phyloP scores from a whole-genome alignment of 257 asterid genomes.

The Mitragyna speciosa region DNA sequence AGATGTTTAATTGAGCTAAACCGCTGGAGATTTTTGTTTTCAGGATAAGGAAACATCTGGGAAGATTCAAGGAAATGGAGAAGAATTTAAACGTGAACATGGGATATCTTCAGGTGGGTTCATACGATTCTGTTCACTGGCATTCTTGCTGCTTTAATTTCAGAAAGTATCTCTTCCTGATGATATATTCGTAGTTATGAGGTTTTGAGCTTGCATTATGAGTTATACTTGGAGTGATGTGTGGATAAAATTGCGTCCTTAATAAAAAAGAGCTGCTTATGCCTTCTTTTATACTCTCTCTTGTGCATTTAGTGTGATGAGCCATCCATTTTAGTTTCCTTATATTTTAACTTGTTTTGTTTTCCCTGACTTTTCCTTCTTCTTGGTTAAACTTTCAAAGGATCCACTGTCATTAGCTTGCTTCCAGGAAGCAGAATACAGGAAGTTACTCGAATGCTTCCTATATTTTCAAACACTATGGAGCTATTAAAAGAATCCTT shows the following conservation, averaged over 20 bases:
- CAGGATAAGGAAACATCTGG: slow-evolving; percentile 40
- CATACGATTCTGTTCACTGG: slow-evolving; percentile 4
- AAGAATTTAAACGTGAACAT: slow-evolving; percentile 47
- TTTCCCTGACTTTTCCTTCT: background rate
- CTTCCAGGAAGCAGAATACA: slow-evolving; percentile 97
- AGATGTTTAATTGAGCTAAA: background rate
- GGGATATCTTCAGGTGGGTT: slow-evolving; percentile 70
- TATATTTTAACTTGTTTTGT: background rate
- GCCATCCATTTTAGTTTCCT: background rate
- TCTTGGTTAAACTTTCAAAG: slow-evolving; percentile 36
- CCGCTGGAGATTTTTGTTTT: background rate
- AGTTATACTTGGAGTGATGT: background rate
- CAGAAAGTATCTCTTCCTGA: background rate
- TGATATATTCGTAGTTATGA: background rate
- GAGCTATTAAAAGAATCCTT: slow-evolving; percentile 45
- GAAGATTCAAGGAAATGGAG: slow-evolving; percentile 62
- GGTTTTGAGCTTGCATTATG: background rate
- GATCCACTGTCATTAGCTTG: slow-evolving; percentile 66
- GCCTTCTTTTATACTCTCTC: background rate
- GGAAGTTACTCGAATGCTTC: slow-evolving; percentile 86
- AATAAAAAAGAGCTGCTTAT: background rate
- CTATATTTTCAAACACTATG: slow-evolving; percentile 64
- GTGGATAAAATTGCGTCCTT: background rate
- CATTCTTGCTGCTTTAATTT: slow-evolving; percentile 15
- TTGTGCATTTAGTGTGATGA: background rate